These are phyloP conservation scores for Pestalotiopsis sp. DNA, from an alignment of 2,329 filamentous ascomycete genomes.

Conservation along the genomic window DNA sequence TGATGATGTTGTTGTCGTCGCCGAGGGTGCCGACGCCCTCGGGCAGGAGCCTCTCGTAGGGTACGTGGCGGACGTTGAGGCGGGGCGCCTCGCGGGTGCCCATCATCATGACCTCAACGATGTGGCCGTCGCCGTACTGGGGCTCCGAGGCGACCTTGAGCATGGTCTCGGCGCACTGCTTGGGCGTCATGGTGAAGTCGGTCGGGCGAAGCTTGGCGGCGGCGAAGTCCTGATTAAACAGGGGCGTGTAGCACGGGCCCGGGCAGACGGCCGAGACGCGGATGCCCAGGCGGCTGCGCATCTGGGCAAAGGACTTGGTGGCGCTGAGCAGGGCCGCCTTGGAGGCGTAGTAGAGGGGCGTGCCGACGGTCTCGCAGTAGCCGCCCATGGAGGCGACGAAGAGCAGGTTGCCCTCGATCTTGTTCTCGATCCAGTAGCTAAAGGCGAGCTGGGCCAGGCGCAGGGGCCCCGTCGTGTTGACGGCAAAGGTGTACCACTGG, in stretches of 20 bases:
- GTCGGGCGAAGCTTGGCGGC: conserved; percentile 25
- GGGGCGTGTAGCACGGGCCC: conserved; percentile 31
- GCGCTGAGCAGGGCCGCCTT: conserved; percentile 26
- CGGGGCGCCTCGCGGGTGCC: neutral
- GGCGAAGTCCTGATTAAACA: conserved; percentile 33
- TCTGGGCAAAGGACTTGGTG: conserved; percentile 23
- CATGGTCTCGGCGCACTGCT: conserved; percentile 34
- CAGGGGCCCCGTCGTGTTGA: conserved; percentile 23
- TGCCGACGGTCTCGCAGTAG: conserved; percentile 27
- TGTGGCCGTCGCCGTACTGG: conserved; percentile 12
- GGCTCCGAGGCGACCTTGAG: conserved; percentile 19
- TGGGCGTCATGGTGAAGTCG: conserved; percentile 27
- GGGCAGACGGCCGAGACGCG: conserved; percentile 33
- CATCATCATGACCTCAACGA: conserved; percentile 14
- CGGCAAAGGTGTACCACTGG: conserved; percentile 20
- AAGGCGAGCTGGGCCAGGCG: conserved; percentile 26
- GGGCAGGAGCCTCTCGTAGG: conserved; percentile 7
- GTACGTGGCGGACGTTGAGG: conserved; percentile 10
- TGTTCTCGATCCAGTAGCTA: conserved; percentile 30
- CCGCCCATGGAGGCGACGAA: conserved; percentile 27
- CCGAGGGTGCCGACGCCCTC: conserved; percentile 15
- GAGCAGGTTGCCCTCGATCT: conserved; percentile 25
- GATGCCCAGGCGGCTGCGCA: conserved; percentile 34
- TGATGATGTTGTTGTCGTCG: conserved; percentile 18
- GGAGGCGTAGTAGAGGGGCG: conserved; percentile 30